phyloP scores from a whole-genome alignment of 2,329 filamentous ascomycete genomes.

The Neobulgaria alba region DNA sequence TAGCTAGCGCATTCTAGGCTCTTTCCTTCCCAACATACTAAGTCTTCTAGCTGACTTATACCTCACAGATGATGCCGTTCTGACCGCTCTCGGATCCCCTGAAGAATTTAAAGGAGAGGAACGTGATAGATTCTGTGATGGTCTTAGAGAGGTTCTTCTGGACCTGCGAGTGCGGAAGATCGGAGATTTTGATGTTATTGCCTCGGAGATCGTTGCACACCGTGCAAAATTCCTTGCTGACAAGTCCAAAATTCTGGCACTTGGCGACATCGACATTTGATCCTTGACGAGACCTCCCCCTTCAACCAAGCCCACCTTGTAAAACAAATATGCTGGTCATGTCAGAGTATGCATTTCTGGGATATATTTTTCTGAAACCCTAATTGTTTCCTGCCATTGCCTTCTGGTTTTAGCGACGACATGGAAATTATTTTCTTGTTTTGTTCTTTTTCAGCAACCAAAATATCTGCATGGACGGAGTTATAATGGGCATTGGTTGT shows the following conservation, averaged over 20 bases:
- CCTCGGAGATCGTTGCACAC: slow-evolving; percentile 57
- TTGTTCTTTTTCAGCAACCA: slow-evolving; percentile 8
- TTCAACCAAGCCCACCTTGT: slow-evolving; percentile 16
- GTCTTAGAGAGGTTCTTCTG: slow-evolving; percentile 52
- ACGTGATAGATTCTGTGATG: slow-evolving; percentile 51
- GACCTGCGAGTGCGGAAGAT: slow-evolving; percentile 50
- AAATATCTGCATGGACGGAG: slow-evolving; percentile 13
- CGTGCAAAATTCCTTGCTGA: slow-evolving; percentile 57
- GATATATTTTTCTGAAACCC: too few species aligned
- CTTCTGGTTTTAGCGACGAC: slow-evolving; percentile 2
- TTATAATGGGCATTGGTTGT: slow-evolving; percentile 14
- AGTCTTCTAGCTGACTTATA: slow-evolving; percentile 32
- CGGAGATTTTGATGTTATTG: slow-evolving; percentile 59
- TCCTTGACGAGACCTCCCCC: slow-evolving; percentile 8
- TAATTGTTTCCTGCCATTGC: slow-evolving; percentile 2
- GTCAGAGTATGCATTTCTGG: slow-evolving; percentile 6
- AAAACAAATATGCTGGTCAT: slow-evolving; percentile 16
- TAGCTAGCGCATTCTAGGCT: slow-evolving; percentile 11
- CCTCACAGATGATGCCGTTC: slow-evolving; percentile 59
- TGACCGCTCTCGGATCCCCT: slow-evolving; percentile 60
- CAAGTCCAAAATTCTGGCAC: slow-evolving; percentile 51
- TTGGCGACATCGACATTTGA: slow-evolving; percentile 34
- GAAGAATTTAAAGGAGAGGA: slow-evolving; percentile 55
- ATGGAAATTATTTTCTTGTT: slow-evolving; percentile 6
- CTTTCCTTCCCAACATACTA: slow-evolving; percentile 13